A percentile compares a stretch with the other conserved stretches of the same genome.
Evolutionary conservation across 306 rosid genomes (phyloP).

Genomic region (cucumber (Cucumis sativus)): DNA sequence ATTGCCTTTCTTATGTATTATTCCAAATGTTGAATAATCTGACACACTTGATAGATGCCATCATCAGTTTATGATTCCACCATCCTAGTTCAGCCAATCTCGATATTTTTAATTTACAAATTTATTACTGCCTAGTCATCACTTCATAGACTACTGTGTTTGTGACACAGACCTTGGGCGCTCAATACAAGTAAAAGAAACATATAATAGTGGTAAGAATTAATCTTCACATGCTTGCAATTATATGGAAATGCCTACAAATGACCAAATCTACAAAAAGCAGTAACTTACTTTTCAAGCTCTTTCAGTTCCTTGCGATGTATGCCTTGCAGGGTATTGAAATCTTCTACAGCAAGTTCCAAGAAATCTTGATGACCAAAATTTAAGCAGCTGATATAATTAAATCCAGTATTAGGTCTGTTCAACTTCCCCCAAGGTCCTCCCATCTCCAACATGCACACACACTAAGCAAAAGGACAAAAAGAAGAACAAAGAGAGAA

Average conservation of each 20-base stretch:
- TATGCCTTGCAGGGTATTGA: conserved; percentile 52
- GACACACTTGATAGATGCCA: neutral
- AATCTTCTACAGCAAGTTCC: conserved; percentile 67
- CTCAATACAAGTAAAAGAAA: neutral
- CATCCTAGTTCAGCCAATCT: neutral
- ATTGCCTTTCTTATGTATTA: neutral
- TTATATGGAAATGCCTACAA: neutral
- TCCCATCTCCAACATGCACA: neutral
- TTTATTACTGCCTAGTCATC: neutral
- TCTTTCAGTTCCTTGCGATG: conserved; percentile 46
- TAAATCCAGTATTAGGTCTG: neutral
- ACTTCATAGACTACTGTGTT: neutral
- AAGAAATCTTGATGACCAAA: conserved; percentile 49
- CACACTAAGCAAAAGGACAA: neutral
- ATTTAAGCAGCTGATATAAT: conserved; percentile 38
- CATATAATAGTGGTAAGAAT: neutral
- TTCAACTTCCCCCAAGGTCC: neutral
- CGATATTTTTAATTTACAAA: neutral
- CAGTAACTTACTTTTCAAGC: conserved; percentile 36
- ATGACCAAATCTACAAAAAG: neutral
- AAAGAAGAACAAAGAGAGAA: neutral
- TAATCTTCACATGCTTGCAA: neutral
- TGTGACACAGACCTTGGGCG: neutral
- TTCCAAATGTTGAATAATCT: neutral
- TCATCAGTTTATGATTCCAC: neutral